Evolutionary conservation across 495 filamentous ascomycete genomes (phyloP), one percentile per base, ranked within the genome.

Genomic region (Penicillium crystallinum): DNA sequence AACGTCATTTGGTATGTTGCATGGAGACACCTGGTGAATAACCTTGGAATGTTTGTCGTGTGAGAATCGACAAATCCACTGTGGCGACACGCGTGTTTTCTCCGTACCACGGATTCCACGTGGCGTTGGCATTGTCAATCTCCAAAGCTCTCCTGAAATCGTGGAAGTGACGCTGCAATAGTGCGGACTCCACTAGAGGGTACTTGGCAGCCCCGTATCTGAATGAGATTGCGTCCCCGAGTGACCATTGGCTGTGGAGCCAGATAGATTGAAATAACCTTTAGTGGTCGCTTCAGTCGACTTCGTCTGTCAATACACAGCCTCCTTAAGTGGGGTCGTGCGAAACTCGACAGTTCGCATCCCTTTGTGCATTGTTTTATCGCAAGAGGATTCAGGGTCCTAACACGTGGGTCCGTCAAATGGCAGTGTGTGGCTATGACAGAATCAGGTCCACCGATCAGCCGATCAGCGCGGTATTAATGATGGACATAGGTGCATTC

Each of bases 61-160:
- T n/a, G n/a, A n/a, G n/a, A n/a, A n/a, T n/a, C n/a, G n/a, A n/a
- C n/a, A n/a, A n/a, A 34, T 27, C 21, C 47, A 46, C 17, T 21
- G 36, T 49, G 44, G 38, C 33, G 34, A 39, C 27, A 15, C 34
- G 53, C 46, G 37, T 52, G 36, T 50, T 39, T 35, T 35, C 11
- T 9, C 39, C 14, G 46, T 57, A 53, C 63, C 63, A 62, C 47
- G 63, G 61, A 27, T 44, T 39, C 30, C 58, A 66, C 61, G 61
- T 64, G 63, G 63, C 59, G 52, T 30, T 40, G 6, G 52, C n/a
- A 34, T 14, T 23, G 15, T 7, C 27, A n/a, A 44, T 46, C 50
- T 45, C 36, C 14, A 41, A 33, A 38, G 18, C 23, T 6, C 4
- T 46, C 8, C 11, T 30, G 14, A n/a, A 6, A 36, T 36, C 4